Base-by-base conservation (phyloP, 1,284 basidiomycete species). In the Amylostereum areolatum region DNA sequence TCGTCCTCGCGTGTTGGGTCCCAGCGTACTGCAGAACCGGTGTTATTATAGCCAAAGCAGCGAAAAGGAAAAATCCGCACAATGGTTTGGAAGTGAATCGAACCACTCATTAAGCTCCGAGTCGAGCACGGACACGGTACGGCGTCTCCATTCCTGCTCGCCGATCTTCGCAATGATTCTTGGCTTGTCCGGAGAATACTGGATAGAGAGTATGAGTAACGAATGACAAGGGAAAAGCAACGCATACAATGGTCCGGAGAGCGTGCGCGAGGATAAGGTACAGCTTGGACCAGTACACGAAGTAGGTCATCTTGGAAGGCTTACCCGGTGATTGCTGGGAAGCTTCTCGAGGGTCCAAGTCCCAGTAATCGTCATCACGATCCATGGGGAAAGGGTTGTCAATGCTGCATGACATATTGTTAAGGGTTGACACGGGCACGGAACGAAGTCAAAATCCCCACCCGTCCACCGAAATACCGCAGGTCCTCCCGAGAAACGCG, bases 281-380 rank as follows among this genome's bases (percentile, higher is more conserved):
- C 10, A 93, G 68, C 59, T 82, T 84, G 57, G 91, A 74, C 57
- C 79, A 72, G 36, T 76, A 74, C 52, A 80, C 81, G 62, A 92
- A 93, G 4, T 72, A 77, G 1, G 80, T 65, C 24, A 89, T 67
- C 24, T 65, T 66, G 31, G 81, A 78, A 18, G 85, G 82, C 52
- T 78, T 73, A 5, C 70, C 78, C 5, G 66, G 59, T 0, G 89
- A 89, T 57, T 92, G 89, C 48, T 69, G 70, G 62, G 85, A 87
- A 12, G 69, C 68, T 42, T 64, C 50, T 18, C 71, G 61, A 4
- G 75, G 70, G 51, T 77, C 70, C 3, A 72, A 68, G 47, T 69
- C 61, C 89, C 88, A 92, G 59, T 83, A 91, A 57, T 92, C 88
- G 59, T 95, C 92, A 54, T 93, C 87, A 5, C 94, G 83, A 59